Conservation (phyloP, 2,329 filamentous ascomycete genomes). For the Fusarium sp. region DNA sequence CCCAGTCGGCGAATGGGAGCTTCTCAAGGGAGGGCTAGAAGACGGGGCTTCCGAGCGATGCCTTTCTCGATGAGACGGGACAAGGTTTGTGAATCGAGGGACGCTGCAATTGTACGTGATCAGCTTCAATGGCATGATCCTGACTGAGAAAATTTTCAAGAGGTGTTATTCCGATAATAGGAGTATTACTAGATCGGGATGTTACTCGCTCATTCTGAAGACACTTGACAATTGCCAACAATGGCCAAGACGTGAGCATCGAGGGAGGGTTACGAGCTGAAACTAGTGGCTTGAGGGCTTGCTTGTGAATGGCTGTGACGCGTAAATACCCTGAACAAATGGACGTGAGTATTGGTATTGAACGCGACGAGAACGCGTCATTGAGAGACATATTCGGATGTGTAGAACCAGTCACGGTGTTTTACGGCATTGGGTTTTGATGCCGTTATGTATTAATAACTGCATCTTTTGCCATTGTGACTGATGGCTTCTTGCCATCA, state of each 20-base stretch:
- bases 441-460: too few relatives aligned
- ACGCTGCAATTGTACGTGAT: neutral
- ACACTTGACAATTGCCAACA: neutral
- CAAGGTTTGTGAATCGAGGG: neutral
- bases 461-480: too few relatives aligned
- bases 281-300: neutral
- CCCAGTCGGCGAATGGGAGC: neutral
- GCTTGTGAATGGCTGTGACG: neutral
- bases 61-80: neutral
- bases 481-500: too few relatives aligned
- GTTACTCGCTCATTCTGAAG: neutral
- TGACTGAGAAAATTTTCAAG: neutral
- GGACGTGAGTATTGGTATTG: neutral
- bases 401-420: too few relatives aligned
- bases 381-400: neutral
- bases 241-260: neutral
- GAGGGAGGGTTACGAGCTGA: neutral
- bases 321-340: neutral
- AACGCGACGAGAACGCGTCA: neutral
- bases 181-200: neutral
- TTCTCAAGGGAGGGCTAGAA: neutral
- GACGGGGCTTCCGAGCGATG: neutral
- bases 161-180: neutral
- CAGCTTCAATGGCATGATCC: neutral
- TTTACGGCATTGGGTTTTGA: too few relatives aligned